Evolutionary conservation across 225 moss, liverwort and hornwort genomes (phyloP).

Genomic region (Pseudisothecium myosuroides): DNA sequence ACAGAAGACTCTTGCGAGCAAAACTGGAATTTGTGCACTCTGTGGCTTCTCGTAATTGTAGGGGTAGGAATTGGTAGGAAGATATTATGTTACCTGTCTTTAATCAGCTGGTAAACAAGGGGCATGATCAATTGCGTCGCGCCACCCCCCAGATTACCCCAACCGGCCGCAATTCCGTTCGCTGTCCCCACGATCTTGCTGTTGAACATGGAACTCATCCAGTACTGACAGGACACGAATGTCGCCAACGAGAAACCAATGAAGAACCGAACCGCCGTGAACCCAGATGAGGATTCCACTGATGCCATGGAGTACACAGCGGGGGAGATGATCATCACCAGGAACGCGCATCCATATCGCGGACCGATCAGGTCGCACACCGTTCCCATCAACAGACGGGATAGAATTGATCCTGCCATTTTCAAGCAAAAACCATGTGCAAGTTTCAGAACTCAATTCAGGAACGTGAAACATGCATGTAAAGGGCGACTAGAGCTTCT

Average conservation of each 20-base stretch:
- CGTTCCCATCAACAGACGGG: conserved; percentile 65
- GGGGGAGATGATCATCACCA: conserved; percentile 61
- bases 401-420: conserved; percentile 49
- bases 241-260: conserved; percentile 78
- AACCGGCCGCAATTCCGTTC: conserved; percentile 62
- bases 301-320: conserved; percentile 59
- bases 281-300: conserved; percentile 22
- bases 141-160: conserved; percentile 80
- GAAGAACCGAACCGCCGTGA: conserved; percentile 71
- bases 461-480: background rate
- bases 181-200: conserved; percentile 66
- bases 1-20: no score
- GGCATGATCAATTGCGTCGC: conserved; percentile 83
- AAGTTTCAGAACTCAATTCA: background rate
- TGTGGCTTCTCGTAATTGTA: background rate
- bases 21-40: background rate
- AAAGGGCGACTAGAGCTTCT: background rate
- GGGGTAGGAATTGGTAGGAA: no score
- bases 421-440: no score
- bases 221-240: conserved; percentile 72
- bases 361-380: conserved; percentile 70
- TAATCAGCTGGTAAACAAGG: conserved; percentile 51
- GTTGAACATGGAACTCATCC: conserved; percentile 91
- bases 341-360: conserved; percentile 58
- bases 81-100: background rate